Base-by-base conservation (phyloP, 495 filamentous ascomycete species). In the Talaromyces proteolyticus region DNA sequence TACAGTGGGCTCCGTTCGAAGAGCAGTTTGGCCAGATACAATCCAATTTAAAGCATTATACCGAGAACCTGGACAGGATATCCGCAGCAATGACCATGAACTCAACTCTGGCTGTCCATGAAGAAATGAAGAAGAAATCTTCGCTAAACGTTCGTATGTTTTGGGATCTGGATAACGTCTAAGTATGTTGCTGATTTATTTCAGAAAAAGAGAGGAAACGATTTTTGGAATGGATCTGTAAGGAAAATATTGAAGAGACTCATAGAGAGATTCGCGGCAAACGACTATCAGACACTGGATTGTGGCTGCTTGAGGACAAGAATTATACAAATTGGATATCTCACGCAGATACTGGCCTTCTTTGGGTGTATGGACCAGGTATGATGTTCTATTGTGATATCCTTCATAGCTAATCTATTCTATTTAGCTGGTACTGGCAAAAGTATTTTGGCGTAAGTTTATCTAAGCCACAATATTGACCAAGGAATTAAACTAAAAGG, bases 1-100 rank as follows among this genome's bases (percentile, higher is more conserved):
- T 50, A 14, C 48, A 50, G 23, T 50, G 48, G 48, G 21, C 41
- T 3, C 48, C 48, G 43, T 50, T 50, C 38, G 48, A 50, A n/a
- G 36, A 50, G 19, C 20, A 50, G 26, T 50, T 50, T 34, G 41
- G 48, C 6, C 22, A 50, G 48, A 50, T 50, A 24, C 38, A 24
- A 21, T 50, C 38, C 16, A 42, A 44, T 20, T 16, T 50, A n/a
- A 19, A 44, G 20, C 48, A 38, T 1, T 44, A 42, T 22, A 50
- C 24, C 7, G 22, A 19, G 17, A 44, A 42, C 19, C 8, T 50
- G 14, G 41, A 16, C 18, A 50, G 14, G 17, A 12, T 44, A 12
- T 18, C 48, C 43, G 16, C 37, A 24, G 48, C 38, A n/a, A 37
- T 50, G 4, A 50, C 48, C 12, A 25, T 50, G 41, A 50, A 50